These are phyloP conservation scores for Psilocybe cubensis DNA, from an alignment of 768 basidiomycete genomes.

Conservation along the genomic window DNA sequence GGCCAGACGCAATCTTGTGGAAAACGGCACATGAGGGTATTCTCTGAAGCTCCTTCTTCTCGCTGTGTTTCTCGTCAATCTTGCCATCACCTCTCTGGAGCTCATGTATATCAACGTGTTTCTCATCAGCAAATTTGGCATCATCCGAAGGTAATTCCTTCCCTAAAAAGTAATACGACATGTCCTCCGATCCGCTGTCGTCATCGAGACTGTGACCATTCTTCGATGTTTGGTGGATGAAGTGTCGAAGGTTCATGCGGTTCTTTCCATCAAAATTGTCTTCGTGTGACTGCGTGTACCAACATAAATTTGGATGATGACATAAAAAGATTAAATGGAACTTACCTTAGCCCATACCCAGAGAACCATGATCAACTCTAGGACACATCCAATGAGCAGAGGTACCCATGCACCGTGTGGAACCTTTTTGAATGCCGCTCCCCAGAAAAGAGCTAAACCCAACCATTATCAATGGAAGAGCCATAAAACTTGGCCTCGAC, in stretches of 20 bases:
- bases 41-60: constrained; percentile 34
- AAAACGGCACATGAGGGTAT: constrained; percentile 61
- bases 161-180: constrained; percentile 22
- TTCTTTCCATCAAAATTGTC: constrained; percentile 62
- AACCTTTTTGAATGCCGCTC: constrained; percentile 61
- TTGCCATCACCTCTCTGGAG: too few species aligned
- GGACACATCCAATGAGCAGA: constrained; percentile 53
- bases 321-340: background rate
- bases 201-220: constrained; percentile 15
- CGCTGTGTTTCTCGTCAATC: constrained; percentile 19
- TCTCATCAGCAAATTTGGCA: constrained; percentile 11
- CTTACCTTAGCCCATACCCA: constrained; percentile 69
- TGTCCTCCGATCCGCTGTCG: constrained; percentile 17
- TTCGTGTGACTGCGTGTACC: constrained; percentile 48
- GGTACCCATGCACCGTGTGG: constrained; percentile 73
- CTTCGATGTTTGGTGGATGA: constrained; percentile 45
- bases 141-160: too few species aligned
- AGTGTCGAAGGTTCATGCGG: constrained; percentile 55
- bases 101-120: too few species aligned
- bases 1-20: constrained; percentile 55
- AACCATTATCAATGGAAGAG: too few species aligned
- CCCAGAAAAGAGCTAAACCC: constrained; percentile 63
- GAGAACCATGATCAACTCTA: constrained; percentile 57
- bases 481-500: too few species aligned
- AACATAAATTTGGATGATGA: background rate